Conservation (phyloP, 1,139 yeast genomes). For the Saccharomycopsis phalli region DNA sequence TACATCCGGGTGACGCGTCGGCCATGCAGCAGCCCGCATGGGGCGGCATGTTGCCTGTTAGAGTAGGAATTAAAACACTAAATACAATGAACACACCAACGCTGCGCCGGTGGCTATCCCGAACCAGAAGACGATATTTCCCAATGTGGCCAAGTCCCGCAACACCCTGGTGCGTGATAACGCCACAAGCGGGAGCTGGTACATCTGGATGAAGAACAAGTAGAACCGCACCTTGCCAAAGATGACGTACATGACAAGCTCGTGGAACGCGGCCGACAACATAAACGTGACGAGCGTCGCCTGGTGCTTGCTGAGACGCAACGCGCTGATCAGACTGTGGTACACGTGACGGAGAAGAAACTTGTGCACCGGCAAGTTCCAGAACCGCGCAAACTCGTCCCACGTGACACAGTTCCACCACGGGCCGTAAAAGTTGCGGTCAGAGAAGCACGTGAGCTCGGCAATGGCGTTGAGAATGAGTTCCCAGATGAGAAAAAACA, state of each 20-base stretch:
- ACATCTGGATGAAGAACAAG: slow-evolving; percentile 72
- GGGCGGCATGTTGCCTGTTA: not conserved
- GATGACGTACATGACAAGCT: slow-evolving; percentile 83
- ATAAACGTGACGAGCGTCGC: slow-evolving; percentile 81
- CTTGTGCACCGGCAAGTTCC: slow-evolving; percentile 95
- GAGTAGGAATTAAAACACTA: slow-evolving; percentile 45
- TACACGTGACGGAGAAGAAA: slow-evolving; percentile 88
- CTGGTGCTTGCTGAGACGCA: slow-evolving; percentile 50
- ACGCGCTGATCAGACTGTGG: slow-evolving; percentile 77
- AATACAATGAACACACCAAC: slow-evolving; percentile 73
- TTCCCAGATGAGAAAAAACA: slow-evolving; percentile 91
- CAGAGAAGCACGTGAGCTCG: slow-evolving; percentile 78
- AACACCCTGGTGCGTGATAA: slow-evolving; percentile 43
- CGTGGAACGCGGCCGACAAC: slow-evolving; percentile 78
- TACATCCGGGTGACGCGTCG: too few species aligned
- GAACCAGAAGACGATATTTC: slow-evolving; percentile 83
- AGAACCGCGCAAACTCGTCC: slow-evolving; percentile 87
- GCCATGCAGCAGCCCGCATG: too few species aligned
- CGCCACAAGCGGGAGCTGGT: slow-evolving; percentile 52
- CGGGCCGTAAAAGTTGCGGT: slow-evolving; percentile 85
- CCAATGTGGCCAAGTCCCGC: slow-evolving; percentile 50
- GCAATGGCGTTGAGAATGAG: slow-evolving; percentile 83
- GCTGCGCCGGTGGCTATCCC: slow-evolving; percentile 91
- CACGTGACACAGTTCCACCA: slow-evolving; percentile 98
- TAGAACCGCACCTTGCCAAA: slow-evolving; percentile 78